Evolutionary conservation across 495 filamentous ascomycete species (phyloP).

Genomic region (Hypomontagnella monticulosa): DNA sequence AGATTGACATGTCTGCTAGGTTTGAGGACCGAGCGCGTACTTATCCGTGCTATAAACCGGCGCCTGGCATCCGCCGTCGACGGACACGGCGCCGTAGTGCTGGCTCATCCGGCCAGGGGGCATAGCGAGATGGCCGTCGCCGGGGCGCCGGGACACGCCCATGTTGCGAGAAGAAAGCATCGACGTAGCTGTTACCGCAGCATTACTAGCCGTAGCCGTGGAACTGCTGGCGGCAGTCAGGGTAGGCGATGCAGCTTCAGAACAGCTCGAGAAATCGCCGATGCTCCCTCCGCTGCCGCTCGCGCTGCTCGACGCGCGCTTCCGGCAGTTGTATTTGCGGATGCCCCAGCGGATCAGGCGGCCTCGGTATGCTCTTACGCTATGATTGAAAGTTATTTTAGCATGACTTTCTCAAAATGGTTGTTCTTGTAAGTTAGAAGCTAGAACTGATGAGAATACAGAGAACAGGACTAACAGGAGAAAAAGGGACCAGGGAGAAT

Average conservation of each 20-base stretch:
- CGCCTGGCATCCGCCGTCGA: neutral
- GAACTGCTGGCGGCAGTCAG: neutral
- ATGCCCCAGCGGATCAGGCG: constrained; percentile 57
- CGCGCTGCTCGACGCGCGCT: constrained; percentile 25
- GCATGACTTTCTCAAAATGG: neutral
- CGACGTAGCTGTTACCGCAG: neutral
- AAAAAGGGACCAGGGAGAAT: too few relatives aligned
- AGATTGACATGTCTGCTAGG: too few relatives aligned
- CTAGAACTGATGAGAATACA: too few relatives aligned
- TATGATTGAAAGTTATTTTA: neutral
- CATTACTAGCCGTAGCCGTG: neutral
- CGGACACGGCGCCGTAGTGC: neutral
- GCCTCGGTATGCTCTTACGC: constrained; percentile 51
- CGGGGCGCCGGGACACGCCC: neutral
- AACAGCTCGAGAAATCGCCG: constrained; percentile 8
- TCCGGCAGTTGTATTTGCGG: constrained; percentile 56
- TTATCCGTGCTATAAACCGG: constrained; percentile 5
- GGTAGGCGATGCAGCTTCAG: constrained; percentile 20
- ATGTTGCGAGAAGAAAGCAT: too few relatives aligned
- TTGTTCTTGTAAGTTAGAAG: neutral
- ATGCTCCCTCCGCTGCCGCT: constrained; percentile 16
- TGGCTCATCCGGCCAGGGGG: constrained; percentile 17
- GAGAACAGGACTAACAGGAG: too few relatives aligned
- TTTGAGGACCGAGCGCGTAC: constrained; percentile 1
- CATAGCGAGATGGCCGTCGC: constrained; percentile 23